Base-by-base conservation (phyloP, 768 basidiomycete genomes). In the Russula emetica region DNA sequence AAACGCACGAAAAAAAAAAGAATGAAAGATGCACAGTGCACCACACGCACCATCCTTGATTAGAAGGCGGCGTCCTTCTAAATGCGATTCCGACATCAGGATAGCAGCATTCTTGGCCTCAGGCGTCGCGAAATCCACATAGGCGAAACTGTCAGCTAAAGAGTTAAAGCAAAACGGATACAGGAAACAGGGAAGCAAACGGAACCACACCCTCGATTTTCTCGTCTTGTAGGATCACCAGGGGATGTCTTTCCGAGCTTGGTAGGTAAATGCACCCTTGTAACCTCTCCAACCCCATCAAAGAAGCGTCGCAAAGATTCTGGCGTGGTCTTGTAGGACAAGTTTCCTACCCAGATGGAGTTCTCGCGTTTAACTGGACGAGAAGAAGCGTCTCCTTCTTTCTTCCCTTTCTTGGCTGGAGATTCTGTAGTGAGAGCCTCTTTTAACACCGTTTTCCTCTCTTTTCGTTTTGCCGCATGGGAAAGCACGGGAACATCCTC, bases 271-370 rank as follows among this genome's bases (percentile, higher is more conserved):
- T 96, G 80, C 68, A 94, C 78, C 51, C 93, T 79, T 20, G 88
- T 91, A 63, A 93, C 84, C 69, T 87, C 88, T 42, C 87, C 90
- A 32, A 77, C 83, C 1, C 80, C 83, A 47, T 83, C 80, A 72
- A 93, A 92, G 75, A 92, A 93, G 34, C 69, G 70, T 47, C 78
- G 80, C 36, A 98, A 76, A n/a, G 86, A 77, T 13, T 88, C 84
- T 61, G 81, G 77, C 0, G 88, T 90, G 57, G 96, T 98, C 75
- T 88, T 90, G 81, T 89, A 98, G 7, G 90, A 82, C 73, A 98
- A 72, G 75, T 98, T 98, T 47, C 96, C 96, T 34, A 98, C 90
- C 96, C 96, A 98, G 53, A 98, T 80, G 5, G 92, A 95, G 72
- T 95, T 86, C 74, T 91, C 85, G 28, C 88, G 84, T 73, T 85